Evolutionary conservation across 1,284 basidiomycete genomes (phyloP), one percentile per base, ranked within the genome.

Genomic region (Trichosporon asahii): DNA sequence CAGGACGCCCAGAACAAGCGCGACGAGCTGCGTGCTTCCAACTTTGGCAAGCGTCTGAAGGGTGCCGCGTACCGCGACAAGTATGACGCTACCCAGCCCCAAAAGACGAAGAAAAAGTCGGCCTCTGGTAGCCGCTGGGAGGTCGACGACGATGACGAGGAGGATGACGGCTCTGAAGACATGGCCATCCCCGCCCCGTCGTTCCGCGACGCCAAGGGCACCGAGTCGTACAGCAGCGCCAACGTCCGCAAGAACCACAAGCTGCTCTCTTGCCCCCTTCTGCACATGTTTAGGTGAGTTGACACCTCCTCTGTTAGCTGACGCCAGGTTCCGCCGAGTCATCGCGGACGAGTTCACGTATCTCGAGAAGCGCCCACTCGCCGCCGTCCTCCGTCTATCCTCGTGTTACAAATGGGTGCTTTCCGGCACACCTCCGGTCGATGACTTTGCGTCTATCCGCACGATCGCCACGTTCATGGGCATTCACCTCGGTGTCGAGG

Each of bases 261-360:
- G 27, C 84, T 89, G 76, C 91, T 95, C 89, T 87, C 88, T 63
- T 88, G 89, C 0, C 94, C 94, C 0, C 90, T 94, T 14, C 84
- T 97, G 66, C 93, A 96, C 82, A 91, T 95, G 87, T 97, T 98
- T 87, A 88, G 93, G 82, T 81, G 46, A 66, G 77, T 70, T 2
- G 0, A 1, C 33, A 11, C 29, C 12, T 4, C 35, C 2, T 27
- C 27, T 21, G 31, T 27, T 53, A 12, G 57, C 65, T 76, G 66
- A 73, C 60, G 14, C 15, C 72, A 84, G 82, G 7, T 96, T 92
- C 80, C 86, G 91, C 7, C 90, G 95, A 2, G 88, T 93, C 64
- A 91, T 97, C 66, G 90, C 97, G 63, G 95, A 98, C 84, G 95
- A 98, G 81, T 98, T 96, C 82, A 96, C 95, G 0, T 98, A 98